Evolutionary conservation across 257 asterid species (phyloP).

Genomic region (Salvia hispanica): DNA sequence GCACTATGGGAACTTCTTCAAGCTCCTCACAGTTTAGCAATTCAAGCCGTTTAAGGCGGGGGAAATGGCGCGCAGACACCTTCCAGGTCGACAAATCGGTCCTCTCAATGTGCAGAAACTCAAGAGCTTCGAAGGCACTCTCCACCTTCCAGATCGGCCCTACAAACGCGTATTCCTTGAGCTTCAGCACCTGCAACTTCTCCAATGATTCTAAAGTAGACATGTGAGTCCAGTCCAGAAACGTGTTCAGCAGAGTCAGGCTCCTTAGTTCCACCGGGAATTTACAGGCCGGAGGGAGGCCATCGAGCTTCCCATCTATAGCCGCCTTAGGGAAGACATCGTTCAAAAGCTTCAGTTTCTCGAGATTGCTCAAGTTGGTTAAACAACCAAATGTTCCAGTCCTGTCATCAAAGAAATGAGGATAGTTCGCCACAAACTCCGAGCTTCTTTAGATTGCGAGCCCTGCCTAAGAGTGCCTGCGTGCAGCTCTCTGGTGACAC

Average conservation of each 20-base stretch:
- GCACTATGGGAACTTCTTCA: constrained; percentile 20
- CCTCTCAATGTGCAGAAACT: constrained; percentile 28
- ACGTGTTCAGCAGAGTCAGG: constrained; percentile 33
- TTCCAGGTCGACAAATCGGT: constrained; percentile 29
- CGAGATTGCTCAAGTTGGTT: constrained; percentile 33
- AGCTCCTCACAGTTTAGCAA: constrained; percentile 36
- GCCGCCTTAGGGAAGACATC: constrained; percentile 29
- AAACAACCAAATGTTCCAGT: constrained; percentile 36
- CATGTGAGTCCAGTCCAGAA: constrained; percentile 36
- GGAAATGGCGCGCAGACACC: constrained; percentile 30
- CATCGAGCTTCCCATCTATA: constrained; percentile 3
- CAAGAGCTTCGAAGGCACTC: constrained; percentile 32
- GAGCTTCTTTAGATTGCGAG: constrained; percentile 38
- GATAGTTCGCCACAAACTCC: constrained; percentile 42
- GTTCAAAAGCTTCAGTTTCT: constrained; percentile 46
- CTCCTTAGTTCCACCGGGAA: constrained; percentile 34
- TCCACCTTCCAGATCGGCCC: constrained; percentile 28
- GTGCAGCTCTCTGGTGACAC: constrained; percentile 48
- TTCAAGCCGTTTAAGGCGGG: constrained; percentile 27
- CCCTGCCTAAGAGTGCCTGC: constrained; percentile 28
- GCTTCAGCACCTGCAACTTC: constrained; percentile 34
- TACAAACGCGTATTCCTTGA: constrained; percentile 32
- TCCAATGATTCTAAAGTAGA: constrained; percentile 30
- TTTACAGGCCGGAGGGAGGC: constrained; percentile 37
- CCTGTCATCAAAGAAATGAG: constrained; percentile 30